Evolutionary conservation across 768 basidiomycete genomes (phyloP), one percentile per base, ranked within the genome.

Genomic region (Boletus fagicola): DNA sequence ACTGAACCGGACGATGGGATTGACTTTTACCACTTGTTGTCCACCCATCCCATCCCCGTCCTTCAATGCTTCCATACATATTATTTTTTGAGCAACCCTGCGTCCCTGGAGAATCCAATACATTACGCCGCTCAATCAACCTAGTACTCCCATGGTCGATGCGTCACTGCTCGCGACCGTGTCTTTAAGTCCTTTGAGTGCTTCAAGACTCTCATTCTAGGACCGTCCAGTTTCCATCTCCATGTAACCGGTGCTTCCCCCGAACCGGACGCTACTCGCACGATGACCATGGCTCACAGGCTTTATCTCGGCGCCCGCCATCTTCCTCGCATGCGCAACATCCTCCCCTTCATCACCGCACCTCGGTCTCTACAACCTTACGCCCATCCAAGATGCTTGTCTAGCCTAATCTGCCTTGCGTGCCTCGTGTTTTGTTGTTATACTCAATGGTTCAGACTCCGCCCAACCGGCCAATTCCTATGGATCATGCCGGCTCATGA

Each of bases 381-480:
- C 16, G 33, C 11, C 3, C 16, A 18, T 36, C 20, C 3, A 0
- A n/a, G 16, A 15, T 35, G 6, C 10, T 8, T 5, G 15, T 9
- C 24, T 22, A 10, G 15, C 2, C 20, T n/a, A n/a, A 40, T 15
- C 13, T 38, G 13, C 46, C 13, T 18, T 12, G 2, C 11, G 15
- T 42, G 30, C 18, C 20, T 24, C 26, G 28, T 51, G 33, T 40
- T n/a, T 18, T 22, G 20, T 40, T n/a, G 36, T 31, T 26, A 13
- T 49, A n/a, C 28, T 30, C 10, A 26, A 2, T 2, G 22, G 30
- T 66, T 66, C 50, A 36, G 31, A 62, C 56, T 60, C 65, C 67
- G 66, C 52, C 36, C 47, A 28, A 36, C 49, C 31, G 20, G 28
- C 11, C 51, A 4, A n/a, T 6, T 35, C 35, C 12, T 40, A 31